These are phyloP conservation scores for Fennellomyces sp. DNA, from an alignment of 371 early-diverging fungal genomes.

Conservation along the genomic window DNA sequence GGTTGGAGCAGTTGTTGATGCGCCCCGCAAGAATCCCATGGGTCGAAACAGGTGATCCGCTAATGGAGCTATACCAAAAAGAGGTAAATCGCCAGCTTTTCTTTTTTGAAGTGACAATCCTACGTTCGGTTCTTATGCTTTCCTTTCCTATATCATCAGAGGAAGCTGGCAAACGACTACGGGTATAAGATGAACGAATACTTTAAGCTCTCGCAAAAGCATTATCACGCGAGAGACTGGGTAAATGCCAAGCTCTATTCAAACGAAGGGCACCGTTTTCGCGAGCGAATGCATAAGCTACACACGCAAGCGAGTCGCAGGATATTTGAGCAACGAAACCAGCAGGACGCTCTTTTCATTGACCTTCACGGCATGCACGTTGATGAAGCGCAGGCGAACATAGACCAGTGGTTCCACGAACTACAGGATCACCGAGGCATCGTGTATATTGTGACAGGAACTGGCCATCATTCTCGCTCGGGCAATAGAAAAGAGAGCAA, in stretches of 20 bases:
- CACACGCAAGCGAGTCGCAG: constrained; percentile 58
- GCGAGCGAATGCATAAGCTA: constrained; percentile 56
- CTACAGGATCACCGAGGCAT: constrained; percentile 21
- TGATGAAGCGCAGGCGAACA: constrained; percentile 51
- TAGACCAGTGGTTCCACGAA: constrained; percentile 43
- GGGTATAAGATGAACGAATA: constrained; percentile 55
- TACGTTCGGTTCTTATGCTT: neutral
- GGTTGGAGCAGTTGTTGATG: constrained; percentile 16
- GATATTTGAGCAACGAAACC: constrained; percentile 54
- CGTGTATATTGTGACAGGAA: constrained; percentile 25
- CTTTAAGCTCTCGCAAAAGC: constrained; percentile 53
- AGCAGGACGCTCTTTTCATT: constrained; percentile 49
- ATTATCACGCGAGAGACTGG: constrained; percentile 55
- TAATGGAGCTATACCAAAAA: constrained; percentile 22
- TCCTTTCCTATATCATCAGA: neutral
- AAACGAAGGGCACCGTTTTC: constrained; percentile 53
- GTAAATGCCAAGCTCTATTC: constrained; percentile 51
- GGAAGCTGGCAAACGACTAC: constrained; percentile 54
- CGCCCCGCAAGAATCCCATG: constrained; percentile 55
- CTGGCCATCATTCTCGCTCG: constrained; percentile 25
- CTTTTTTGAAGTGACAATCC: neutral
- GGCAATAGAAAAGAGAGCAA: constrained; percentile 39
- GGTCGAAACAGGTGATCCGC: constrained; percentile 56
- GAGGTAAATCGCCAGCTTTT: neutral
- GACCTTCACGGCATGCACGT: constrained; percentile 66